Evolutionary conservation across 768 basidiomycete species (phyloP), one percentile per base, ranked within the genome.

Genomic region (Peribolospora baueri): DNA sequence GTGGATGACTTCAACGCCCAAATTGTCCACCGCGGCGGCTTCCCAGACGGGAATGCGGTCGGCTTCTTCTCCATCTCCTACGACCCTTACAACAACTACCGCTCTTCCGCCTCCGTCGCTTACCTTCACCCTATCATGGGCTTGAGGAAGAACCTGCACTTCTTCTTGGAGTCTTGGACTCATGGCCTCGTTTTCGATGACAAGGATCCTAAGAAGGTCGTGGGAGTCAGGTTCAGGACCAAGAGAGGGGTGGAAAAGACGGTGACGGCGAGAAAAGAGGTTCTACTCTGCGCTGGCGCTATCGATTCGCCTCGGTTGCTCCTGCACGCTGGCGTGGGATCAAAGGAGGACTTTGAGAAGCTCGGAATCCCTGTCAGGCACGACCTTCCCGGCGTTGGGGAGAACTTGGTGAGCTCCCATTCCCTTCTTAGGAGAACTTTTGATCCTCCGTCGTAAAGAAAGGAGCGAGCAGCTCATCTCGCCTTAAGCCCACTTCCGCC

Each of bases 261-360:
- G 13, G 14, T 54, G n/a, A 54, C 40, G 46, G 53, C 53, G 40
- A 48, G 36, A 4, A n/a, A 48, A 39, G 68, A 68, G 54, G 61
- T 69, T 10, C 58, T 66, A n/a, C 57, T 66, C 11, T 68, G 67
- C 50, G 68, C 67, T 14, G 72, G 73, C 7, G 67, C 72, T 0
- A 61, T 74, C 42, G 67, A 69, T 39, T 69, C 70, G 1, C 67
- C 73, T 10, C 70, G 72, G 51, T 58, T 74, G 6, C 65, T 73
- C 63, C 65, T 71, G 59, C 63, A 73, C 10, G 70, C 69, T n/a
- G 74, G 75, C 13, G 64, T 76, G 49, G 75, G 74, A 36, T 72
- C 74, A 4, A 58, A 61, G 8, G 65, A 66, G 6, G 63, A 70
- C 42, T 61, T 75, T 5, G 56, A 64, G 25, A 56, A 56, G 25